Base-by-base conservation (phyloP, 345 rosid genomes). In the Eucalyptus marginata region DNA sequence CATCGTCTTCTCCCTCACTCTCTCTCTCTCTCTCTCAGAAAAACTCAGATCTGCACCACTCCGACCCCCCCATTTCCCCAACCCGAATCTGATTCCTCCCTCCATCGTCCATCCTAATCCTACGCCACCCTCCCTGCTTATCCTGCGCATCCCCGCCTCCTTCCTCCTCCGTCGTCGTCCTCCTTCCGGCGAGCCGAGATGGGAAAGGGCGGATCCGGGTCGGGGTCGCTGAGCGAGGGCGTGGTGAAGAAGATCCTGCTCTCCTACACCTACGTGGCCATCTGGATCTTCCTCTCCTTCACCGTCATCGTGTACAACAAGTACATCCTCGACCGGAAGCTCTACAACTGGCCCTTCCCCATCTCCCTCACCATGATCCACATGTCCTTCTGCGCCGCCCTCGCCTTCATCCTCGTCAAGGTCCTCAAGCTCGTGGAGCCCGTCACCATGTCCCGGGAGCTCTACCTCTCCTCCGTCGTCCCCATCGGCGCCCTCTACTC, bases 281-380 rank as follows among this genome's bases (percentile, higher is more conserved):
- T 96, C 91, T 97, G 99, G 99, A 96, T 97, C 97, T 97, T 96
- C 98, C 98, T 97, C 51, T 94, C 96, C 92, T 97, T 97, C 96
- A 96, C 99, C 49, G 99, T 97, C 86, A 97, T 97, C 93, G 99
- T 97, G 86, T 97, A 96, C 97, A 97, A 97, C 96, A 97, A 97
- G 88, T 97, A 96, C 96, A 97, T 97, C 96, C 97, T 97, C 62
- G 99, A 97, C 94, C 95, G 95, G 92, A 96, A 97, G 94, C 94
- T 97, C 97, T 97, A 96, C 94, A 96, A 96, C 89, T 97, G 99
- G 99, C 99, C 99, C 1, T 97, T 91, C 90, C 99, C 99, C 3
- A 95, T 97, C 92, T 96, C 99, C 7, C 99, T 97, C 59, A 97
- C 99, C 90, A 96, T 97, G 98, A 97, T 97, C 94, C 99, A 97